Base-by-base conservation (phyloP, 495 filamentous ascomycete genomes). In the Penicillium flavigenum region DNA sequence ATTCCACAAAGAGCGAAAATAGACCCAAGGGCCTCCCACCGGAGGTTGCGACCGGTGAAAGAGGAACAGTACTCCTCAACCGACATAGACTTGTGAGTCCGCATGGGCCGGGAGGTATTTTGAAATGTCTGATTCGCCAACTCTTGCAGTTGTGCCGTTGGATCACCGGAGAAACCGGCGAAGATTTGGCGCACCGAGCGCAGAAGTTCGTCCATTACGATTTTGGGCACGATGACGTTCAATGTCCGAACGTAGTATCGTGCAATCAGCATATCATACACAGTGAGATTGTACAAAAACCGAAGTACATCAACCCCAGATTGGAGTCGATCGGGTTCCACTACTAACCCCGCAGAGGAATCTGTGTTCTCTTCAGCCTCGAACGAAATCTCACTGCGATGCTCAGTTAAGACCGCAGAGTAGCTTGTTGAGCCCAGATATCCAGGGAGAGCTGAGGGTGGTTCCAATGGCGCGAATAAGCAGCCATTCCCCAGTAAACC, bases 11-110 rank as follows among this genome's bases (percentile, higher is more conserved):
- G 67, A 7, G 75, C 63, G n/a, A 83, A 77, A 0, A 87, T 66
- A 34, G 80, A 65, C 0, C 79, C 85, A 4, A 86, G 61, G 3
- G 80, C 66, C 65, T 88, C 85, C 84, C 84, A 88, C 10, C 84
- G 79, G 26, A 83, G 65, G 44, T 79, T 76, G 12, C 64, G 61
- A 0, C 81, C 84, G 0, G 77, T 81, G 34, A 82, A 83, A 4
- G 63, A 73, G 14, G 43, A 68, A 52, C 60, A 73, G 58, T 66
- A 79, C 45, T 72, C 76, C 31, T 65, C 51, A 3, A 69, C 56
- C 0, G 69, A 72, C 71, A 75, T 75, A 0, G 62, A 53, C n/a
- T 53, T 52, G 36, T 72, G 62, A 0, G 62, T 60, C 4, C 46
- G 51, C 56, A 77, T 61, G 9, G 67, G 63, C 2, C 65, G 57